Percentiles rank a stretch among this genome's conserved stretches.
phyloP scores from a whole-genome alignment of 495 filamentous ascomycete genomes.

The Xeromyces bisporus region DNA sequence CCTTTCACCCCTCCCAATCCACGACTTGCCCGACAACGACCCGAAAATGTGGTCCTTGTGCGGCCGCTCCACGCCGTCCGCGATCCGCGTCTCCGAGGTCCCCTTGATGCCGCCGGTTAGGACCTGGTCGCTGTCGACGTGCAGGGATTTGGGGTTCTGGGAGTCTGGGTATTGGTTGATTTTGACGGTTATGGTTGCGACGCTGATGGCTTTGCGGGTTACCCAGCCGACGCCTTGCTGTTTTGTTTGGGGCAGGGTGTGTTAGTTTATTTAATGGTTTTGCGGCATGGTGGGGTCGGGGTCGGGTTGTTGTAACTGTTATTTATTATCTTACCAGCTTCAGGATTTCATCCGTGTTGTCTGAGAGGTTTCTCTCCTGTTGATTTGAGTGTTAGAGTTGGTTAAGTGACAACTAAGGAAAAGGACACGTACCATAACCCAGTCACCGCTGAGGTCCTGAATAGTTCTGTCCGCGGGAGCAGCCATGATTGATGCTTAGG shows the following conservation, averaged over 20 bases:
- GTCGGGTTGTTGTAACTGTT: too few species aligned
- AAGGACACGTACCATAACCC: constrained; percentile 47
- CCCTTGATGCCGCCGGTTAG: constrained; percentile 60
- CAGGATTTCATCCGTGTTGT: constrained; percentile 53
- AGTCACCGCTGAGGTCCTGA: constrained; percentile 58
- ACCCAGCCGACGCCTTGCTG: constrained; percentile 74
- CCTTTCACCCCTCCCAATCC: too few species aligned
- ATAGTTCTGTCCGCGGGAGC: constrained; percentile 58
- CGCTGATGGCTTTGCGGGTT: constrained; percentile 54
- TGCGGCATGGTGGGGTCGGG: too few species aligned
- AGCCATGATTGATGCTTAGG: constrained; percentile 47
- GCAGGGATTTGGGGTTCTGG: constrained; percentile 28
- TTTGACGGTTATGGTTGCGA: constrained; percentile 56
- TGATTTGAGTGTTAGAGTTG: constrained; percentile 3
- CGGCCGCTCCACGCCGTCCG: constrained; percentile 53
- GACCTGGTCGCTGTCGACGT: constrained; percentile 70
- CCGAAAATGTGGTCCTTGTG: constrained; percentile 78
- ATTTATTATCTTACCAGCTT: constrained; percentile 43
- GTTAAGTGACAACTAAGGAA: not conserved
- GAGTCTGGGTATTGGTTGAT: constrained; percentile 44
- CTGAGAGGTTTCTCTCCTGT: constrained; percentile 69
- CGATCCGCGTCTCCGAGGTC: constrained; percentile 49
- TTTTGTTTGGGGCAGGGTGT: constrained; percentile 1
- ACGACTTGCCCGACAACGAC: constrained; percentile 40
- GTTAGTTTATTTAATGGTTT: constrained; percentile 4